Conservation (phyloP, 2,329 filamentous ascomycete genomes). For the Pseudogymnoascus sp. region DNA sequence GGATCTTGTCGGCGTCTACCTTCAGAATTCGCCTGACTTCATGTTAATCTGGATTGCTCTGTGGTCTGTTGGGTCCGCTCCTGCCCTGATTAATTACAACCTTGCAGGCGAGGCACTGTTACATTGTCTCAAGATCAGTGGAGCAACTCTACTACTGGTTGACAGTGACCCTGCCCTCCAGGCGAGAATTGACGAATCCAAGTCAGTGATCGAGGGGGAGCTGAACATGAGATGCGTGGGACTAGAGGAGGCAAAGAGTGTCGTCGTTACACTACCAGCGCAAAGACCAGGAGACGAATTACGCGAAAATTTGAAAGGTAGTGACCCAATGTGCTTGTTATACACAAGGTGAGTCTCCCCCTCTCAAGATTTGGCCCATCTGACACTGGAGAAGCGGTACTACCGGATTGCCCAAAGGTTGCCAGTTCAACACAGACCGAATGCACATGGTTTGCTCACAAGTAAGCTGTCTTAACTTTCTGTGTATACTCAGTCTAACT, state of each 20-base stretch:
- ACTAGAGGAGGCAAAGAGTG: constrained; percentile 41
- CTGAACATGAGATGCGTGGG: constrained; percentile 48
- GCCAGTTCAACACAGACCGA: constrained; percentile 48
- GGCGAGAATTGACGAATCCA: constrained; percentile 51
- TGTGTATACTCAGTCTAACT: neutral
- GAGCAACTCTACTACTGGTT: constrained; percentile 49
- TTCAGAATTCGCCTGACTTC: constrained; percentile 62
- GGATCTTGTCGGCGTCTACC: constrained; percentile 58
- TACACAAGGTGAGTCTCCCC: constrained; percentile 51
- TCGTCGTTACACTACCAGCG: constrained; percentile 41
- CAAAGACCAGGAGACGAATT: constrained; percentile 49
- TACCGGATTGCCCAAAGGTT: constrained; percentile 68
- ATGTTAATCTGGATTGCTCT: constrained; percentile 58
- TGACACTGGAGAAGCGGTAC: constrained; percentile 48
- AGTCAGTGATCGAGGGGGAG: constrained; percentile 39
- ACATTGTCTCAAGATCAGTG: constrained; percentile 56
- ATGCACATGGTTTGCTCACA: constrained; percentile 27
- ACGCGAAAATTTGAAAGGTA: constrained; percentile 42
- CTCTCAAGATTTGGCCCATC: neutral
- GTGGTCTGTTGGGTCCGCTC: constrained; percentile 59
- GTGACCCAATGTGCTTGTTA: constrained; percentile 56
- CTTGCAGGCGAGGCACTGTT: constrained; percentile 55
- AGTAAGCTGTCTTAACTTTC: constrained; percentile 14
- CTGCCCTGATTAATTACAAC: constrained; percentile 66
- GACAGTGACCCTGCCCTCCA: constrained; percentile 49